phyloP scores from a whole-genome alignment of 2,329 filamentous ascomycete species.

The Paraphoma sp. region DNA sequence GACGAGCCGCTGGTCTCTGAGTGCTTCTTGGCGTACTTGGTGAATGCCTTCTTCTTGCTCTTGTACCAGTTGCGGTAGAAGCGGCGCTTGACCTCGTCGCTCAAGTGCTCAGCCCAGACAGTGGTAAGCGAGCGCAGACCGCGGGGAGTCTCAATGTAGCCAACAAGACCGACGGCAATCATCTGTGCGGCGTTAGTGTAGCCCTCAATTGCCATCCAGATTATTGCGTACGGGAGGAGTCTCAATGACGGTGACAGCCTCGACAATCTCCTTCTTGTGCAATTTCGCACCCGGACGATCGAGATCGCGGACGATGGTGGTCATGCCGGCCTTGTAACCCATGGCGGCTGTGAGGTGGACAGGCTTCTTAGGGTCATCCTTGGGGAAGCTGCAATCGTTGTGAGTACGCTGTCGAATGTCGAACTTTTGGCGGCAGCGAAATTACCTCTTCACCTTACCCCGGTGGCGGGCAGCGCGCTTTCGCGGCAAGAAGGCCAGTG shows the following conservation, averaged over 20 bases:
- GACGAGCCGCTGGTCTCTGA: slow-evolving; percentile 88
- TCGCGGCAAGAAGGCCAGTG: slow-evolving; percentile 64
- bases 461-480: slow-evolving; percentile 95
- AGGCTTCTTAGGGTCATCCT: slow-evolving; percentile 99
- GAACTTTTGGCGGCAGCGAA: slow-evolving; percentile 50
- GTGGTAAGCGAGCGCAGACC: slow-evolving; percentile 99
- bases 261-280: slow-evolving; percentile 75
- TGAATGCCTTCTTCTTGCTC: slow-evolving; percentile 99
- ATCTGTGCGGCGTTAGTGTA: slow-evolving; percentile 68
- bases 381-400: slow-evolving; percentile 78
- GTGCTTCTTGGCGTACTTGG: slow-evolving; percentile 99
- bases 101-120: slow-evolving; percentile 99
- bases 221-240: slow-evolving; percentile 70
- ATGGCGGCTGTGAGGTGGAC: slow-evolving; percentile 97
- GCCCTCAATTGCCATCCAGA: slow-evolving; percentile 60
- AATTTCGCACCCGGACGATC: slow-evolving; percentile 99
- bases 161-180: slow-evolving; percentile 99
- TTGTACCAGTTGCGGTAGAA: slow-evolving; percentile 99
- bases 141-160: slow-evolving; percentile 99
- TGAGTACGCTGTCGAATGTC: slow-evolving; percentile 31
- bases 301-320: slow-evolving; percentile 98
- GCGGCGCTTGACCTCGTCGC: slow-evolving; percentile 97
- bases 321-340: slow-evolving; percentile 99
- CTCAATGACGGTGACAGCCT: slow-evolving; percentile 52
- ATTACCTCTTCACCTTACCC: slow-evolving; percentile 98